Conservation (phyloP, 1,284 basidiomycete genomes). For the Cutaneotrichosporon cyanovorans region DNA sequence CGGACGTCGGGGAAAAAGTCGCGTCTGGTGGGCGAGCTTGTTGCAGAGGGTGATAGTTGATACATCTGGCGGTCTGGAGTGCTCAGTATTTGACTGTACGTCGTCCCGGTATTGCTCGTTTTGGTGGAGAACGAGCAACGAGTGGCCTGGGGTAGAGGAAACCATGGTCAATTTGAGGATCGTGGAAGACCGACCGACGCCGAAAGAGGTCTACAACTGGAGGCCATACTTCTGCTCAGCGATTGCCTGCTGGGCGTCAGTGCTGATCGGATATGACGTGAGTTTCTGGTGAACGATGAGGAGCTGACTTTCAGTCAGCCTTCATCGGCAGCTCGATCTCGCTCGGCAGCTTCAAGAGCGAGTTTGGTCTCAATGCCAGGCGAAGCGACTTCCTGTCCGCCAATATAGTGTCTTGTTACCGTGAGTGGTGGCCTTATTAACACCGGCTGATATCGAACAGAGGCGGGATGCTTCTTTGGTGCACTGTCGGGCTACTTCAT, state of each 20-base stretch:
- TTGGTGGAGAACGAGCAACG: too few species aligned
- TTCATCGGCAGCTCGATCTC: slow-evolving; percentile 34
- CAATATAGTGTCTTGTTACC: slow-evolving; percentile 52
- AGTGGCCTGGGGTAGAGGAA: too few species aligned
- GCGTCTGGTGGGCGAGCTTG: too few species aligned
- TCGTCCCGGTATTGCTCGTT: slow-evolving; percentile 4
- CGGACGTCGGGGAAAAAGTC: too few species aligned
- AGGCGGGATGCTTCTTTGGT: slow-evolving; percentile 22
- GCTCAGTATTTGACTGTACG: not conserved
- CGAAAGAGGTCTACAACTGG: slow-evolving; percentile 51
- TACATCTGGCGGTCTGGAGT: not conserved
- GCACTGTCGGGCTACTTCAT: slow-evolving; percentile 19
- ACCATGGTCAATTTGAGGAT: slow-evolving; percentile 18
- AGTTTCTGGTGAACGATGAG: slow-evolving; percentile 1
- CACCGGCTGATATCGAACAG: too few species aligned
- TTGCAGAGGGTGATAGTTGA: too few species aligned
- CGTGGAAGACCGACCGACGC: slow-evolving; percentile 48
- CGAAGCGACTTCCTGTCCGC: slow-evolving; percentile 38
- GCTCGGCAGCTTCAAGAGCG: slow-evolving; percentile 26
- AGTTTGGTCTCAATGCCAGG: slow-evolving; percentile 23
- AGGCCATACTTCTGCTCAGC: slow-evolving; percentile 48
- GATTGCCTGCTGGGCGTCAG: slow-evolving; percentile 36
- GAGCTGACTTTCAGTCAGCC: slow-evolving; percentile 16
- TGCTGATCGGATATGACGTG: slow-evolving; percentile 49
- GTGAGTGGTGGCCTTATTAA: not conserved